Evolutionary conservation across 495 filamentous ascomycete genomes (phyloP).

Genomic region (Cercophora scortea): DNA sequence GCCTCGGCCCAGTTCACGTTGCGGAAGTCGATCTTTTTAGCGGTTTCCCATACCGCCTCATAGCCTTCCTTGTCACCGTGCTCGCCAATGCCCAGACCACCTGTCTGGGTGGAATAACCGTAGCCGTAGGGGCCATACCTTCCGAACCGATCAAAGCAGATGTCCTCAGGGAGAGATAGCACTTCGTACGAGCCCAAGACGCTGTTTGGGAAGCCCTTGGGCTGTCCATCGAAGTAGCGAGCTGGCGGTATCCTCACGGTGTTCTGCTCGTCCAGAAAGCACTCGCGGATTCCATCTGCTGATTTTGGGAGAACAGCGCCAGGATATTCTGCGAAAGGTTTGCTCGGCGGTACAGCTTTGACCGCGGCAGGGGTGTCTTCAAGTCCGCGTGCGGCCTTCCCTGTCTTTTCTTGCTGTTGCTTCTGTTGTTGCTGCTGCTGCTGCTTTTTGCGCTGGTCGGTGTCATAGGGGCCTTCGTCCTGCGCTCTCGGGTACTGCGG

Average conservation of each 20-base stretch:
- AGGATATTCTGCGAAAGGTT: constrained; percentile 59
- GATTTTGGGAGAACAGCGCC: constrained; percentile 45
- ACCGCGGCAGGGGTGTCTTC: neutral
- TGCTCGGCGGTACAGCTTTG: constrained; percentile 55
- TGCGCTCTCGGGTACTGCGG: constrained; percentile 68
- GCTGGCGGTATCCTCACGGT: constrained; percentile 57
- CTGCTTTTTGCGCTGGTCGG: constrained; percentile 17
- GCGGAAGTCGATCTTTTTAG: constrained; percentile 63
- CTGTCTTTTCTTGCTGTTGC: no score
- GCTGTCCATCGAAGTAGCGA: constrained; percentile 64
- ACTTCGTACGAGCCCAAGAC: constrained; percentile 76
- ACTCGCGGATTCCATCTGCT: constrained; percentile 51
- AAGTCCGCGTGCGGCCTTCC: no score
- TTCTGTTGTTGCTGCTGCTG: constrained; percentile 6
- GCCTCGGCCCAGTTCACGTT: constrained; percentile 66
- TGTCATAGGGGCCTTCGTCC: constrained; percentile 36
- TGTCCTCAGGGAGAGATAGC: constrained; percentile 71
- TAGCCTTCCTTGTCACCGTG: constrained; percentile 70
- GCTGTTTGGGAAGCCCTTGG: constrained; percentile 72
- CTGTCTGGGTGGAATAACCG: constrained; percentile 68
- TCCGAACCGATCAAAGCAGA: constrained; percentile 93
- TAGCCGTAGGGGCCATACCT: constrained; percentile 82
- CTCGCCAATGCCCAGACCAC: constrained; percentile 72
- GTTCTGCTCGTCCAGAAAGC: constrained; percentile 61
- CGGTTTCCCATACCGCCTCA: constrained; percentile 63